Evolutionary conservation across 2,329 filamentous ascomycete genomes (phyloP), one percentile per base, ranked within the genome.

Genomic region (Venturia oleaginea): DNA sequence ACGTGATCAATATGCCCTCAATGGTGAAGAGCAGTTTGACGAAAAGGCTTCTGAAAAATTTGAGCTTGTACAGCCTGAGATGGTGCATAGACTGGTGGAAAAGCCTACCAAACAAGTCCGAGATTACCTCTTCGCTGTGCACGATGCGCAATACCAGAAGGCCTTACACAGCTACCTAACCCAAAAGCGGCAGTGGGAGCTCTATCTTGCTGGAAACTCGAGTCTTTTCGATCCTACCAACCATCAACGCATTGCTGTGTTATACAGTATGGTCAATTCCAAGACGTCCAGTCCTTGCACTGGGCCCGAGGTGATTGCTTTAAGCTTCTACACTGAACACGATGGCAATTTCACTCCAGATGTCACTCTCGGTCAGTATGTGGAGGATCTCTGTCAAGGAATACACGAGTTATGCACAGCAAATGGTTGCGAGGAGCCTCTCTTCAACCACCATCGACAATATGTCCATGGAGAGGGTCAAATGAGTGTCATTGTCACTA

Each of bases 401-500:
- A 90, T 91, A 34, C 85, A 89, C 67, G 84, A 86, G n/a, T 80
- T 88, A 1, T 99, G 94, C 74, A 86, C 86, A 55, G 86, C 88
- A 13, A 92, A 92, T 70, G 89, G 89, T 8, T 99, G 95, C 73
- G 91, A 93, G 68, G 87, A 89, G 67, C 89, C 86, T 69, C 92
- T 97, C 89, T 84, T 87, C 64, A 90, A 97, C 70, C 94, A 99
- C 74, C 92, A 97, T 73, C 86, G 92, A 64, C 96, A 96, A 51
- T 99, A 99, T 71, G 95, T 99, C 0, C 94, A 99, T 70, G 95
- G 94, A 34, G 90, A 96, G 73, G 93, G 92, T 11, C 90, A 96
- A 67, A 87, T 99, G 69, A 96, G 92, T 8, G 86, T 97, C 11
- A 91, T 96, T 69, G 87, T 97, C 19, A 90, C 96, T 72, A 87